Evolutionary conservation across 768 basidiomycete species (phyloP).

Genomic region (Agrocybe praecox): DNA sequence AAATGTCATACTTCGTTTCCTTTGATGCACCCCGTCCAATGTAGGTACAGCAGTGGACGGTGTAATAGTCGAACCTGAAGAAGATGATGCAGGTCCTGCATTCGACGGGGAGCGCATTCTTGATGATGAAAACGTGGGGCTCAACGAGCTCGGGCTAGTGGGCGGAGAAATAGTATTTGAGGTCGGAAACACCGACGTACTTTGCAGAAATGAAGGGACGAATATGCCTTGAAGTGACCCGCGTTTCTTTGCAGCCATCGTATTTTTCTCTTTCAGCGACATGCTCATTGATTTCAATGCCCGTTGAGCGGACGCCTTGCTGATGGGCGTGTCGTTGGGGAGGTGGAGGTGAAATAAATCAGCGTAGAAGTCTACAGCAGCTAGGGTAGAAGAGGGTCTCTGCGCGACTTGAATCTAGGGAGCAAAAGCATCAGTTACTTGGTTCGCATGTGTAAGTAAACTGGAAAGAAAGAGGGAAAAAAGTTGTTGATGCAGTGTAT

Average conservation of each 20-base stretch:
- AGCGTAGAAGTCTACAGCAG: conserved; percentile 11
- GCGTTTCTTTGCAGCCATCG: conserved; percentile 48
- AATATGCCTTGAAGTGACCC: conserved; percentile 56
- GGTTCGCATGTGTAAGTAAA: not conserved
- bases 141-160: not conserved
- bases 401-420: not conserved
- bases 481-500: conserved; percentile 1
- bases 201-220: conserved; percentile 47
- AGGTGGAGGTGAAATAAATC: conserved; percentile 19
- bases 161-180: not conserved
- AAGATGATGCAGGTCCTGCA: conserved; percentile 16
- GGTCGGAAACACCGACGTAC: conserved; percentile 25
- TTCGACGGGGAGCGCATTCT: conserved; percentile 16
- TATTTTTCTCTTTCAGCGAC: conserved; percentile 5
- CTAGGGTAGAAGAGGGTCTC: not conserved
- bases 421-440: not conserved
- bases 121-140: conserved; percentile 9
- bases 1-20: conserved; percentile 18
- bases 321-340: conserved; percentile 6
- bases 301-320: not conserved
- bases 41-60: conserved; percentile 17
- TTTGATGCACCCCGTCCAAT: conserved; percentile 5
- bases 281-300: not conserved
- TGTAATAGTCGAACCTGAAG: not conserved
- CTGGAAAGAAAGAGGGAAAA: not conserved